Base-by-base conservation (phyloP, 2,329 filamentous ascomycete species). In the Phyllosticta ampelicida region DNA sequence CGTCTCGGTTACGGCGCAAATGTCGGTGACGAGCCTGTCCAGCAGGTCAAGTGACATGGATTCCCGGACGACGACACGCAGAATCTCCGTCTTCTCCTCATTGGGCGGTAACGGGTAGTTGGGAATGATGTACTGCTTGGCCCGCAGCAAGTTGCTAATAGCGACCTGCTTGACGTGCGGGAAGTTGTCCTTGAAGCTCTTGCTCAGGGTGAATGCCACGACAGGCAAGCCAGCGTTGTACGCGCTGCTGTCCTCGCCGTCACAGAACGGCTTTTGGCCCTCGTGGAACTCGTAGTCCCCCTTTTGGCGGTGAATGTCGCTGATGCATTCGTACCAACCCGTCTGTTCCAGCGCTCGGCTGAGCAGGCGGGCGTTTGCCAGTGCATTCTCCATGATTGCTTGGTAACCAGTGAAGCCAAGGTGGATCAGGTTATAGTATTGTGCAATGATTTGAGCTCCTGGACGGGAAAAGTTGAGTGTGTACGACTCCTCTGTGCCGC, bases 391-490 rank as follows among this genome's bases (percentile, higher is more conserved):
- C 80, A 84, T 86, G 60, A 86, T 78, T 36, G 74, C 73, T 10
- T 77, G 78, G 70, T 85, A 89, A 9, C 86, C 86, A 1, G 75
- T 73, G 68, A 83, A 85, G 1, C 86, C 86, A 0, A 89, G 78
- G 62, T 87, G 85, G 60, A 89, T 83, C 11, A 89, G 74, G 64
- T 89, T 87, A 71, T 83, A 89, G 70, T 89, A 89, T 66, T 89
- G 86, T 0, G 79, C 84, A 61, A 88, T 83, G 59, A 89, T 76
- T 61, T 88, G 86, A 0, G 83, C 81, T 2, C 85, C 86, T 0
- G 85, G 85, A 0, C 86, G 80, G 1, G 84, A 87, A 73, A 89
- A 89, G 71, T 88, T 89, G 19, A 89, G 76, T 0, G 85, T 87
- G 70, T 83, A 89, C 1, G 81, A 84, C 65, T 86, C 79, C 64